These are phyloP conservation scores for Spencermartinsiella ligniputridi DNA, from an alignment of 1,139 yeast species.

Conservation along the genomic window DNA sequence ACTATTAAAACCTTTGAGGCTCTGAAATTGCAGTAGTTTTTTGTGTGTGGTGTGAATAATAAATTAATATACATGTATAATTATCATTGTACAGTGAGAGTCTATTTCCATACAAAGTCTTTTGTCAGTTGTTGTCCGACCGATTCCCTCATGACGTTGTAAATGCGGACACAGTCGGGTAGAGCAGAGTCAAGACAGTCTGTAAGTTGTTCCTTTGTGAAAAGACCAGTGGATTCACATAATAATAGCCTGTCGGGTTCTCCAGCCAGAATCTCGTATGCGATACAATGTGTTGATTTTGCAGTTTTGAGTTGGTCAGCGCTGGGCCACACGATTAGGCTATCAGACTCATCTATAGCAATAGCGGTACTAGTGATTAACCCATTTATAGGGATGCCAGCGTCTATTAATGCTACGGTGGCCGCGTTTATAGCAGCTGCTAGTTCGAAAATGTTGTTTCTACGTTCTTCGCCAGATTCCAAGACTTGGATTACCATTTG, in stretches of 20 bases:
- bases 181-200: slow-evolving; percentile 40
- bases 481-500: slow-evolving; percentile 84
- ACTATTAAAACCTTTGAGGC: slow-evolving; percentile 40
- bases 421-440: slow-evolving; percentile 70
- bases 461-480: slow-evolving; percentile 48
- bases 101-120: slow-evolving; percentile 54
- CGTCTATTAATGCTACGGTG: slow-evolving; percentile 69
- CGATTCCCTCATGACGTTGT: slow-evolving; percentile 43
- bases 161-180: slow-evolving; percentile 42
- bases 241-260: slow-evolving; percentile 53
- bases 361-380: slow-evolving; percentile 56
- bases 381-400: slow-evolving; percentile 64
- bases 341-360: slow-evolving; percentile 37
- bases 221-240: slow-evolving; percentile 69
- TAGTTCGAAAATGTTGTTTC: slow-evolving; percentile 44
- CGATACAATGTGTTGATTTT: slow-evolving; percentile 55
- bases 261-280: slow-evolving; percentile 53
- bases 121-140: slow-evolving; percentile 46
- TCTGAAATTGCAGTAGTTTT: slow-evolving; percentile 29
- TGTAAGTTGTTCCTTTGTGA: slow-evolving; percentile 53
- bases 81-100: no score
- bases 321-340: slow-evolving; percentile 44
- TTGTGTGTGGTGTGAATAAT: no score
- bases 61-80: no score
- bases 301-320: slow-evolving; percentile 35